Conservation (phyloP, 495 filamentous ascomycete genomes). For the Cudoniella acicularis region DNA sequence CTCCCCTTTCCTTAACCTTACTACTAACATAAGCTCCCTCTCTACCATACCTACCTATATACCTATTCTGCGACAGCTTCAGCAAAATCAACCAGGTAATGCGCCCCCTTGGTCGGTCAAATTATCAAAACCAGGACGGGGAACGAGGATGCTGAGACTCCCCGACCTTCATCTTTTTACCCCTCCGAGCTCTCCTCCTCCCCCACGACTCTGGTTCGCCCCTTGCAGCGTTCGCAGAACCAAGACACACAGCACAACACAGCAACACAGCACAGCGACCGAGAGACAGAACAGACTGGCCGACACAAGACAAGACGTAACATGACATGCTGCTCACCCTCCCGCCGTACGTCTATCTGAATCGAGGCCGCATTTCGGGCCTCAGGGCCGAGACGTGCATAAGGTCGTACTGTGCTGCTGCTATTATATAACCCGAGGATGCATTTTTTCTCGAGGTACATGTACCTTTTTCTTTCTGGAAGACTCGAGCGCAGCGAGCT, state of each 20-base stretch:
- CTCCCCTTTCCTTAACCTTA: neutral
- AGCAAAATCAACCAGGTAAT: neutral
- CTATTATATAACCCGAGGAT: neutral
- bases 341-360: too few species aligned
- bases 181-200: too few species aligned
- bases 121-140: too few species aligned
- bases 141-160: neutral
- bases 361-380: constrained; percentile 5
- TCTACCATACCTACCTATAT: too few species aligned
- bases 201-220: neutral
- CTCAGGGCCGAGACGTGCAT: neutral
- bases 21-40: neutral
- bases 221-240: neutral
- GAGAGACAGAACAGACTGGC: too few species aligned
- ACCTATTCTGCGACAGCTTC: too few species aligned
- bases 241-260: too few species aligned
- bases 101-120: neutral
- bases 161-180: neutral
- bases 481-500: too few species aligned
- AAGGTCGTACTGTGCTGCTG: neutral
- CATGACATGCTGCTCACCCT: too few species aligned
- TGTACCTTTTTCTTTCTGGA: too few species aligned
- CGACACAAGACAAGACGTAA: too few species aligned
- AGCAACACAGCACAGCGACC: too few species aligned
- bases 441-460: neutral